Evolutionary conservation across 805 yeast genomes (phyloP), one percentile per base, ranked within the genome.

Genomic region (Nakazawaea laoshanensis): DNA sequence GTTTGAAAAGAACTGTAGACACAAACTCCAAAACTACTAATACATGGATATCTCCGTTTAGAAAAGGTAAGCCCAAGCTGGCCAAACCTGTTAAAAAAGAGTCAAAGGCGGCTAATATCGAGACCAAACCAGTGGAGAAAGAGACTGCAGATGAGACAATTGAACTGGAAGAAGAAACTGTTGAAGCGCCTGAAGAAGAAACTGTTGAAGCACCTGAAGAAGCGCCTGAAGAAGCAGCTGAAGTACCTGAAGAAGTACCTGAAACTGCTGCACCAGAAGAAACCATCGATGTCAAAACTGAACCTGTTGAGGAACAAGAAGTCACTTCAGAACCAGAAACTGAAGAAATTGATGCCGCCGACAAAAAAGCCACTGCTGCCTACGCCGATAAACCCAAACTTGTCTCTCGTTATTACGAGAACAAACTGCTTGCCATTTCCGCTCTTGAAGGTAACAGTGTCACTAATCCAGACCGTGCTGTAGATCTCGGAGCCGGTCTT

Each of bases 401-500:
- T 49, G 55, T 69, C 41, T 51, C 51, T 39, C 59, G 67, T 31
- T 72, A 71, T 55, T 54, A 64, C 40, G 74, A 63, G 35, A 62
- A 70, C 46, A 68, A 66, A 42, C 47, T 59, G 3, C 57, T 68
- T 17, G 74, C 75, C n/a, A 49, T 55, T 33, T 61, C 60, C 32
- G 62, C 75, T 7, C 54, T 65, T 44, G 52, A 65, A 27, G 61
- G 61, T 23, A 53, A 50, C 27, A 45, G 48, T 24, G 55, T 70
- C 38, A 68, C 63, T 37, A 72, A 69, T 44, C 70, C 73, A 2
- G 63, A 66, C 41, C 60, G 67, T 50, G 49, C 63, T 16, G 51
- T 71, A 41, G 66, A 68, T 42, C 55, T 72, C 40, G 79, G 79
- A 35, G 63, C 68, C 28, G 77, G 77, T 13, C 59, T 71, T 48